Percentiles rank a stretch among this genome's conserved stretches.
Conservation (phyloP, 129 eudicot species). For the Centrapalus pauciflorus region DNA sequence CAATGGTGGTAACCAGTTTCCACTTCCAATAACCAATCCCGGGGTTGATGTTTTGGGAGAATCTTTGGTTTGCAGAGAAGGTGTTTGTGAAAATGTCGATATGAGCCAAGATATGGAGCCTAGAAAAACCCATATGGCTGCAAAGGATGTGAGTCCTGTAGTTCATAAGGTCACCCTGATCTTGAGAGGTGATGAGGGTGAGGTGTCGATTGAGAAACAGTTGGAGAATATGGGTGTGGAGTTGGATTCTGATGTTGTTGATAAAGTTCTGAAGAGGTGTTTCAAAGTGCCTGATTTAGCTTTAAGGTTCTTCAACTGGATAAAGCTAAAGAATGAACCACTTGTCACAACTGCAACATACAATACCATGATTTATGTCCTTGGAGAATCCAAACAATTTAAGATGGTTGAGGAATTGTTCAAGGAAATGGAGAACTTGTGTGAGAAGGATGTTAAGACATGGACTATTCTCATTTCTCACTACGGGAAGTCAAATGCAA, state of each 20-base stretch:
- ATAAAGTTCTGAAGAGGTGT: conserved; percentile 75
- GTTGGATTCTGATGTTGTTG: conserved; percentile 51
- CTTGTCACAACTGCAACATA: conserved; percentile 42
- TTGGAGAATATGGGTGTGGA: conserved; percentile 37
- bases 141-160: conserved; percentile 43
- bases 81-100: conserved; percentile 64
- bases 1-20: conserved; percentile 18
- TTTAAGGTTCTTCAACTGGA: conserved; percentile 59
- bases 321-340: conserved; percentile 35
- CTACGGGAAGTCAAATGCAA: conserved; percentile 57
- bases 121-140: conserved; percentile 12
- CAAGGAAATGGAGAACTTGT: conserved; percentile 57
- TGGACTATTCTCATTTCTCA: conserved; percentile 67
- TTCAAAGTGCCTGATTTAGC: conserved; percentile 74
- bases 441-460: conserved; percentile 61
- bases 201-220: conserved; percentile 45
- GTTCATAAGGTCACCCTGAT: conserved; percentile 54
- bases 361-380: conserved; percentile 59
- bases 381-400: conserved; percentile 60
- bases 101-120: conserved; percentile 12
- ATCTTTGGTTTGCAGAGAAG: conserved; percentile 22
- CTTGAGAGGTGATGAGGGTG: conserved; percentile 43
- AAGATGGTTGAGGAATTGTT: conserved; percentile 51
- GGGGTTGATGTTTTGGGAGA: neutral
- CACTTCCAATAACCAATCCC: conserved; percentile 5